Evolutionary conservation across 768 basidiomycete species (phyloP).

Genomic region (Suillus luteus): DNA sequence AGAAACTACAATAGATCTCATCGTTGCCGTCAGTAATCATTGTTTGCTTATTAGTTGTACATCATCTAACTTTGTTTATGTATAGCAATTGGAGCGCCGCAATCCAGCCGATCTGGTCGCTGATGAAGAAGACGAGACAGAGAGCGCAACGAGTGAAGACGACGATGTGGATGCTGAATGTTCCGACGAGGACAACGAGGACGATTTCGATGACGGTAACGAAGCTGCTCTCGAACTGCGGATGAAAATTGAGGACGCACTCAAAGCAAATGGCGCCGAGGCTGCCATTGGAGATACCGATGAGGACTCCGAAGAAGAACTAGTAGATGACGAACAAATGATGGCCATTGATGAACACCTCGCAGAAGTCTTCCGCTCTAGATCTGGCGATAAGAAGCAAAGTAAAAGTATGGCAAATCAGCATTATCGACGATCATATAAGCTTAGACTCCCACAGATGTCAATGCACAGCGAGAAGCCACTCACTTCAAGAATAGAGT

Average conservation of each 20-base stretch:
- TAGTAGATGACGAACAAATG: conserved; percentile 98
- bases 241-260: conserved; percentile 63
- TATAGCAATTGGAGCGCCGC: conserved; percentile 81
- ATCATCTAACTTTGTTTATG: conserved; percentile 9
- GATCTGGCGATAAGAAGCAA: conserved; percentile 57
- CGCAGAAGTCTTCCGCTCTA: conserved; percentile 79
- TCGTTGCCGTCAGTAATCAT: conserved; percentile 65
- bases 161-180: conserved; percentile 36
- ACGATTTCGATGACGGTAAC: conserved; percentile 53
- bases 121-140: conserved; percentile 45
- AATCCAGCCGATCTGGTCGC: conserved; percentile 55
- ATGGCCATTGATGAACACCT: conserved; percentile 93
- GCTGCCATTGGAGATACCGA: conserved; percentile 53
- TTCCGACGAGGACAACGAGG: conserved; percentile 39
- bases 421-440: background rate
- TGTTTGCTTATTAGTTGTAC: conserved; percentile 7
- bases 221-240: conserved; percentile 53
- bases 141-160: conserved; percentile 40
- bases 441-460: conserved; percentile 37
- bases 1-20: conserved; percentile 74
- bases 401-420: conserved; percentile 56
- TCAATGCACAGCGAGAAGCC: conserved; percentile 81
- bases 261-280: conserved; percentile 59
- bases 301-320: conserved; percentile 64
- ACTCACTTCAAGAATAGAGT: conserved; percentile 96